Evolutionary conservation across 2,329 filamentous ascomycete genomes (phyloP).

Genomic region (Celoporthe dispersa): DNA sequence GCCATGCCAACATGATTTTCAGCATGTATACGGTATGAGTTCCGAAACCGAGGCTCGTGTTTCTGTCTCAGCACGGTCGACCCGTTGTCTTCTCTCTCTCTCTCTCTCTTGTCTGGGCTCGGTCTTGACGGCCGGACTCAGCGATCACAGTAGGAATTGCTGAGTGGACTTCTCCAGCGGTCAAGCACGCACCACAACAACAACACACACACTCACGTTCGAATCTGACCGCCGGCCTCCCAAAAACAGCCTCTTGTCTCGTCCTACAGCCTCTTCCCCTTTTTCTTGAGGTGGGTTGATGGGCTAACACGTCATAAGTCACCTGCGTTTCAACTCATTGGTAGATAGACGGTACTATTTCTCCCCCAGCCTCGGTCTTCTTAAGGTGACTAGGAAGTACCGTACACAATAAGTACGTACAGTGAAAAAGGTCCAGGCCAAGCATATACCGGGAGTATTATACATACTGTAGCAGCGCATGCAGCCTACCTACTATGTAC

Average conservation of each 20-base stretch:
- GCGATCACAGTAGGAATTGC: neutral
- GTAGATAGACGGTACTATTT: neutral
- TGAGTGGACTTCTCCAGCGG: neutral
- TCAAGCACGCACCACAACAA: neutral
- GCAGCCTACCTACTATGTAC: neutral
- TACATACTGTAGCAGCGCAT: neutral
- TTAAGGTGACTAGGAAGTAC: neutral
- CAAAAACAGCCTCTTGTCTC: neutral
- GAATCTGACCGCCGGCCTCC: conserved; percentile 6
- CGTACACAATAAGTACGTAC: neutral
- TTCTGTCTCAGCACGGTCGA: neutral
- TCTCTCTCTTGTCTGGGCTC: neutral
- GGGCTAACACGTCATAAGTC: conserved; percentile 11
- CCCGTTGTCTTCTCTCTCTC: too few relatives aligned
- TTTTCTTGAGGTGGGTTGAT: neutral
- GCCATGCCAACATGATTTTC: neutral
- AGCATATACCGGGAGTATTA: neutral
- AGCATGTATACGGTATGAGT: neutral
- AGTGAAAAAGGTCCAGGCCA: neutral
- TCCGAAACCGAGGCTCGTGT: neutral
- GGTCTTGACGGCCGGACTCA: conserved; percentile 5
- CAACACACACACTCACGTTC: neutral
- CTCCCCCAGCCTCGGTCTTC: neutral
- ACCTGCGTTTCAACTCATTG: neutral
- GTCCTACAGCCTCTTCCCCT: neutral